These are phyloP conservation scores for Suillus brevipes DNA, from an alignment of 768 basidiomycete species.

Conservation along the genomic window DNA sequence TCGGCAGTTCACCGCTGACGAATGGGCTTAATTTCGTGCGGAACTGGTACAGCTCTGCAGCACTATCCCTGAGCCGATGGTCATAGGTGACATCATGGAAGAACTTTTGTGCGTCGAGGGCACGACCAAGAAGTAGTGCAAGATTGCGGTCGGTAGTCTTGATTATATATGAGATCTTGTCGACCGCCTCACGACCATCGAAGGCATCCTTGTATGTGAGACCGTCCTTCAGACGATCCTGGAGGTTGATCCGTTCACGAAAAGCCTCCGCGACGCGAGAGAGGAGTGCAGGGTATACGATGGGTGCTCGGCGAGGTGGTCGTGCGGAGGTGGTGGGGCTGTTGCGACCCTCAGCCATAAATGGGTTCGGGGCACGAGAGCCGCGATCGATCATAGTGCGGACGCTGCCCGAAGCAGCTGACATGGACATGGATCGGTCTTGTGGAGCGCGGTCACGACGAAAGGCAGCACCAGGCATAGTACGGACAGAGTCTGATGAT, in stretches of 20 bases:
- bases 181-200: slow-evolving; percentile 95
- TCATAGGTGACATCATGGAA: slow-evolving; percentile 99
- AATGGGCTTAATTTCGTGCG: slow-evolving; percentile 83
- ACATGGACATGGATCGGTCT: slow-evolving; percentile 79
- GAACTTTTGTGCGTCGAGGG: slow-evolving; percentile 96
- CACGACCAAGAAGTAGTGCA: slow-evolving; percentile 90
- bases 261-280: slow-evolving; percentile 95
- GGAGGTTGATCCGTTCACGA: slow-evolving; percentile 71
- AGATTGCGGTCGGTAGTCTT: slow-evolving; percentile 97
- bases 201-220: slow-evolving; percentile 96
- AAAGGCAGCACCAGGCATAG: slow-evolving; percentile 50
- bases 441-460: slow-evolving; percentile 62
- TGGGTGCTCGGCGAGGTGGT: slow-evolving; percentile 54
- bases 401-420: slow-evolving; percentile 53
- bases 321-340: slow-evolving; percentile 38
- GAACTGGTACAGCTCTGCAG: slow-evolving; percentile 92
- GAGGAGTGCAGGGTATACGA: slow-evolving; percentile 93
- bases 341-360: slow-evolving; percentile 40
- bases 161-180: slow-evolving; percentile 97
- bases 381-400: slow-evolving; percentile 45
- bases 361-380: slow-evolving; percentile 36
- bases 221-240: slow-evolving; percentile 90
- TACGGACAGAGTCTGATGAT: slow-evolving; percentile 71
- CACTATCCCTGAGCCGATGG: slow-evolving; percentile 88
- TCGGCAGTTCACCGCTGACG: slow-evolving; percentile 68